Evolutionary conservation across 768 basidiomycete genomes (phyloP), one percentile per base, ranked within the genome.

Genomic region (Cantharellus cinnabarinus): DNA sequence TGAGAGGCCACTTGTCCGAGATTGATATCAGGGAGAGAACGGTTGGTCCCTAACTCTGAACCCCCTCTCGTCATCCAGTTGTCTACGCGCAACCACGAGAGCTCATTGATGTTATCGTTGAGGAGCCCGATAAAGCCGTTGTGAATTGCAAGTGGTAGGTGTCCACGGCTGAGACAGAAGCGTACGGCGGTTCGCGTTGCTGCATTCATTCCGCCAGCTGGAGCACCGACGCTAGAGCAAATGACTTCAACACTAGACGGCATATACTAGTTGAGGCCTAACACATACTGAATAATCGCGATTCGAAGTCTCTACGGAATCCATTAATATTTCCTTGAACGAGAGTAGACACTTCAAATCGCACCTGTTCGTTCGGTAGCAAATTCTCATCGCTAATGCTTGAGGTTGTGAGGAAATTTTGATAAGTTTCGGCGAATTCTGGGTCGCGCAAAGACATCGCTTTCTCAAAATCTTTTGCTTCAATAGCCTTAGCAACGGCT

Each of bases 171-270:
- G 63, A 90, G 72, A 69, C 91, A 97, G 72, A 90, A 97, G 5
- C 95, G 83, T 29, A 87, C 90, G 3, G 89, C 90, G 37, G 91
- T 84, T 48, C 94, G 85, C 0, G 90, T 95, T 0, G 94, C 95
- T 2, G 95, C 93, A 68, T 98, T 98, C 89, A 98, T 97, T 4
- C 95, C 95, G 52, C 94, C 94, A 2, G 95, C 95, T 3, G 95
- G 94, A 0, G 95, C 95, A 56, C 95, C 94, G 67, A 91, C 82
- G 66, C 91, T 94, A 64, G 42, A 50, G 41, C 15, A 2, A 15
- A 5, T 38, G 58, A 59, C 59, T 39, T 42, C 50, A 41, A 50
- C 50, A n/a, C 2, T 7, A 5, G n/a, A 14, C 38, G 15, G 39
- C 40, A 60, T 14, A 62, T 48, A 59, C 35, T 34, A 59, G 7